Evolutionary conservation across 345 rosid species (phyloP), one percentile per base, ranked within the genome.

Genomic region (Gossypium australe): DNA sequence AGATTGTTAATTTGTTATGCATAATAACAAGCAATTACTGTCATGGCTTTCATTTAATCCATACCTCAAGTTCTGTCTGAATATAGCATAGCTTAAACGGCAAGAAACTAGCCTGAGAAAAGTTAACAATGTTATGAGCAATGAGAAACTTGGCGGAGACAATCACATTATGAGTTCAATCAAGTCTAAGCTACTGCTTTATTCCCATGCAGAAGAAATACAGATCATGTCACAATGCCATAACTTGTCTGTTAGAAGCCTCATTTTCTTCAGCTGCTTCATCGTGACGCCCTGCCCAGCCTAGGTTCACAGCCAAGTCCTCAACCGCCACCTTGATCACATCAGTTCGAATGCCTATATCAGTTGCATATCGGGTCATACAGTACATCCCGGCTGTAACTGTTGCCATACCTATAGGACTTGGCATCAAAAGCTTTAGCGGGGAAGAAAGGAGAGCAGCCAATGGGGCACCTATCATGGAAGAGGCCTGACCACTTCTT

Each of bases 331-430:
- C 99, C 85, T 93, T 93, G 78, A 85, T 84, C 77, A 93, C 99
- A 58, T 95, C 99, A 55, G 83, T 84, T 38, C 99, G 88, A 71
- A 93, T 90, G 0, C 98, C 98, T 27, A 95, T 87, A 66, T 95
- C 99, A 34, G 98, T 93, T 14, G 97, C 94, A 77, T 91, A 91
- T 67, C 99, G 81, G 75, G 94, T 93, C 94, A 95, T 89, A 66
- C 96, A 93, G 80, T 91, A 95, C 99, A 91, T 89, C 44, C 98
- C 98, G 52, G 94, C 97, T 10, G 98, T 91, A 7, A 92, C 93
- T 1, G 98, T 90, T 2, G 97, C 98, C 61, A 95, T 87, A 20
- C 97, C 99, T 49, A 91, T 89, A 7, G 97, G 97, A 69, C 86
- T 95, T 34, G 98, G 98, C 86, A 93, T 91, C 76, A 95, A 80